Evolutionary conservation across 768 basidiomycete species (phyloP).

Genomic region (Hysterangium stoloniferum): DNA sequence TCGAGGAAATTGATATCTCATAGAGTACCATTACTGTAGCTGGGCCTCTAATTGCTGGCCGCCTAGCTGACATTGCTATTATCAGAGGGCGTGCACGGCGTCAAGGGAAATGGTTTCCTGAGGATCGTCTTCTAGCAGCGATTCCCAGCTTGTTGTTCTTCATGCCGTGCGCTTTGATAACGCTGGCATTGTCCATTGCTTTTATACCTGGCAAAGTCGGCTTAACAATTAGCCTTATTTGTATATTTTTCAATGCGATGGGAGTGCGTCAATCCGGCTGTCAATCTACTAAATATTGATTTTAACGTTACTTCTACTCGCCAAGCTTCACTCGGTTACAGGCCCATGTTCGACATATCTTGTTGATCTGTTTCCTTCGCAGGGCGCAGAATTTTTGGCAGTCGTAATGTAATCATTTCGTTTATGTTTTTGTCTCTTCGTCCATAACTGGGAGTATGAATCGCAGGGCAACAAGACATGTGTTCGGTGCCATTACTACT

Average conservation of each 20-base stretch:
- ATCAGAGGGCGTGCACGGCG: constrained; percentile 58
- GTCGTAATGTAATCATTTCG: constrained; percentile 34
- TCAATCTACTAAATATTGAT: too few relatives aligned
- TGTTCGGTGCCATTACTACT: constrained; percentile 36
- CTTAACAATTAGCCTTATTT: constrained; percentile 41
- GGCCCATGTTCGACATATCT: neutral
- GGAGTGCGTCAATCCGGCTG: constrained; percentile 54
- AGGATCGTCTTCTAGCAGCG: constrained; percentile 55
- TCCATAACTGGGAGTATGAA: too few relatives aligned
- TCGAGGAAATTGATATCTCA: too few relatives aligned
- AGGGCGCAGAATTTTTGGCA: constrained; percentile 58
- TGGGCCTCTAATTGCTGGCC: constrained; percentile 52
- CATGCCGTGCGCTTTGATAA: constrained; percentile 43
- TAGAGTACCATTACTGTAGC: constrained; percentile 27
- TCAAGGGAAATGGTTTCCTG: constrained; percentile 54
- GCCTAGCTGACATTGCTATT: constrained; percentile 48
- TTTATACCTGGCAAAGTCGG: constrained; percentile 45
- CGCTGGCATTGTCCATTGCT: constrained; percentile 40
- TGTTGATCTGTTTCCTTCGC: too few relatives aligned
- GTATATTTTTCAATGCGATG: constrained; percentile 56
- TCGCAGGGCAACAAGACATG: constrained; percentile 38
- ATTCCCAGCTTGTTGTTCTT: constrained; percentile 40
- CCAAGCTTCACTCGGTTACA: neutral
- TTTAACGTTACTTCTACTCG: neutral
- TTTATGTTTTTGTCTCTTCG: neutral